A percentile compares a stretch with the other conserved stretches of the same genome.
phyloP scores from a whole-genome alignment of 1,284 basidiomycete species.

The Vanrija pseudolonga region DNA sequence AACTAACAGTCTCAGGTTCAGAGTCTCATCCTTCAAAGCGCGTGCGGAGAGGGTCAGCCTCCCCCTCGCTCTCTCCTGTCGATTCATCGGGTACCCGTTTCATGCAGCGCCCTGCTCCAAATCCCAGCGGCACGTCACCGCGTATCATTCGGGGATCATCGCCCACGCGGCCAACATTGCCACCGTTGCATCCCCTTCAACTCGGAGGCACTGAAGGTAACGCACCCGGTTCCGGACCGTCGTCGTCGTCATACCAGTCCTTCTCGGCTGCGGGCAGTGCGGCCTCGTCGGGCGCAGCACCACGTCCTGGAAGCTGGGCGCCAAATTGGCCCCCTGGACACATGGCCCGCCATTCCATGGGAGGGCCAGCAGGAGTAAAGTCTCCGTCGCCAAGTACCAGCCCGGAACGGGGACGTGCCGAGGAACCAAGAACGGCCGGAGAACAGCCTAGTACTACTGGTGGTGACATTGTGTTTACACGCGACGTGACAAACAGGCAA shows the following conservation, averaged over 20 bases:
- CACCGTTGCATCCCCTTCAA: constrained; percentile 13
- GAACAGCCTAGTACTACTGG: not conserved
- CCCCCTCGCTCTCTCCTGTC: constrained; percentile 2
- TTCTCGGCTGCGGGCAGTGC: constrained; percentile 5
- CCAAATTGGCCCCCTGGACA: constrained; percentile 13
- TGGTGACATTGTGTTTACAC: constrained; percentile 24
- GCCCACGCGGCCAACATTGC: constrained; percentile 10
- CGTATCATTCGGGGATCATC: constrained; percentile 16
- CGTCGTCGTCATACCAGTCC: constrained; percentile 7
- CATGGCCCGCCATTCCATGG: constrained; percentile 11
- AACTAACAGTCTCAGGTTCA: constrained; percentile 4
- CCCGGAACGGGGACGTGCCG: constrained; percentile 5
- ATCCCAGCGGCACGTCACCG: constrained; percentile 6
- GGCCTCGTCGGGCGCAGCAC: not conserved
- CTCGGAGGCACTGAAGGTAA: no score
- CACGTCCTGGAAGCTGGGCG: constrained; percentile 3
- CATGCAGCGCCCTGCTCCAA: not conserved
- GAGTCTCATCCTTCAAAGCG: constrained; percentile 12
- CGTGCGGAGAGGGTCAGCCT: constrained; percentile 4
- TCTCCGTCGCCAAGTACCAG: constrained; percentile 12
- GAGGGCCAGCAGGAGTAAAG: constrained; percentile 7
- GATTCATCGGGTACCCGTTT: not conserved
- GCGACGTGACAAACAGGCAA: constrained; percentile 35
- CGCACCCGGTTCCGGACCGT: no score
- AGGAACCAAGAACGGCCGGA: constrained; percentile 1